Conservation (phyloP, 2,329 filamentous ascomycete genomes). For the Alternaria ethzedia region DNA sequence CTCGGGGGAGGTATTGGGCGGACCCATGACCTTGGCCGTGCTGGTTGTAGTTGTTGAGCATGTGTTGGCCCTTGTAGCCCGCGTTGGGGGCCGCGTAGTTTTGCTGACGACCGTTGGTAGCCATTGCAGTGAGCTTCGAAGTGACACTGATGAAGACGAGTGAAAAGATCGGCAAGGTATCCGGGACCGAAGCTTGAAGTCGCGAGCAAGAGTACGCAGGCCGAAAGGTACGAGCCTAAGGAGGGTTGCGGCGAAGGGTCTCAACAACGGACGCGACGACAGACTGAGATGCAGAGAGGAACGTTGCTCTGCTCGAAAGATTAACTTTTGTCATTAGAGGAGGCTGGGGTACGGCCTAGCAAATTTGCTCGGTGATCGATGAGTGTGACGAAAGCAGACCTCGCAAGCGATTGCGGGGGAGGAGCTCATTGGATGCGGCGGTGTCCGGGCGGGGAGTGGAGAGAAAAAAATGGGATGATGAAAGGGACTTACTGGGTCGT, state of each 20-base stretch:
- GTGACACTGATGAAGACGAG: conserved; percentile 1
- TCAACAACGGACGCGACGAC: conserved; percentile 21
- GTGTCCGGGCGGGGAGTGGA: conserved; percentile 12
- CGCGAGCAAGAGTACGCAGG: conserved; percentile 9
- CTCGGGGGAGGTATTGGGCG: conserved; percentile 45
- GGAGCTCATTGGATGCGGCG: background rate
- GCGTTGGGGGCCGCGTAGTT: conserved; percentile 32
- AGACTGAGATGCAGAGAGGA: conserved; percentile 42
- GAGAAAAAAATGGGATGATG: conserved; percentile 7
- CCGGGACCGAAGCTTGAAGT: conserved; percentile 1
- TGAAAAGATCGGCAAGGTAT: background rate
- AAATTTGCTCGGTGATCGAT: conserved; percentile 17
- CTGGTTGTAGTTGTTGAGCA: conserved; percentile 40
- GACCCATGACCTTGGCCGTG: conserved; percentile 38
- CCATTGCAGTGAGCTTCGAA: conserved; percentile 25
- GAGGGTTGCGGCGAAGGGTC: conserved; percentile 16
- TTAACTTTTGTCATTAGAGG: conserved; percentile 16
- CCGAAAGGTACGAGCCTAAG: conserved; percentile 11
- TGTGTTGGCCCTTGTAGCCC: conserved; percentile 42
- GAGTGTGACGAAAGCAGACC: conserved; percentile 24
- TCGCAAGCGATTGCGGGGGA: conserved; percentile 2
- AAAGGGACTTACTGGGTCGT: conserved; percentile 44
- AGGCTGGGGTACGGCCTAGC: background rate
- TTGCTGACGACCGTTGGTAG: conserved; percentile 41
- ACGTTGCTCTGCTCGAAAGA: conserved; percentile 33